Base-by-base conservation (phyloP, 495 filamentous ascomycete species). In the Talaromyces nanjingensis region DNA sequence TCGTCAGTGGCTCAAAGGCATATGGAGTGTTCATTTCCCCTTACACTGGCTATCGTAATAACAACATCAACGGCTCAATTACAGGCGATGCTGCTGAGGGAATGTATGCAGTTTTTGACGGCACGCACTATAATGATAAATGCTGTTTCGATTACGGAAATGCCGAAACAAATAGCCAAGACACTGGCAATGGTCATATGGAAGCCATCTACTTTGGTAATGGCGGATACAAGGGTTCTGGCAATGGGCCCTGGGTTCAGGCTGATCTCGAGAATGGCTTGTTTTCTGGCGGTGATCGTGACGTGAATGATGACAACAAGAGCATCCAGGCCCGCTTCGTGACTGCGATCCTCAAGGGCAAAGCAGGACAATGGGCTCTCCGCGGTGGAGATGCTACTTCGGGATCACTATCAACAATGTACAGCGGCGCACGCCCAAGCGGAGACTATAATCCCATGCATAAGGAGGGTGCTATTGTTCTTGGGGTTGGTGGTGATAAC, bases 71-170 rank as follows among this genome's bases (percentile, higher is more conserved):
- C 18, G 82, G 80, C 61, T 79, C 70, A 12, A 83, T 83, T 27
- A 82, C 67, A 20, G 81, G 79, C 8, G 79, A 86, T 52, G 77
- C 56, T 33, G 29, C 83, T 1, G 78, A 86, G 73, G 83, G 83
- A 47, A 81, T 86, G 72, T 86, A 86, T 66, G 82, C 81, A 0
- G 80, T 86, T 31, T 72, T 86, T 20, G 84, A 86, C 57, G 84
- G 83, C 2, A 84, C 82, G 6, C 81, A 86, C 65, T 86, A 83
- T 72, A 86, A 86, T 61, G 74, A 62, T 33, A 77, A 39, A 31
- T 86, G 84, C 75, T 86, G 84, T 74, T 86, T 84, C 66, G 84
- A 86, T 71, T 86, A 86, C 58, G 84, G 83, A 58, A 86, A 86
- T 49, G 83, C 83, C 47, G 84, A 86, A 71, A 78, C 73, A 27